Conservation (phyloP, 805 yeast genomes). For the Pichia nakasei region DNA sequence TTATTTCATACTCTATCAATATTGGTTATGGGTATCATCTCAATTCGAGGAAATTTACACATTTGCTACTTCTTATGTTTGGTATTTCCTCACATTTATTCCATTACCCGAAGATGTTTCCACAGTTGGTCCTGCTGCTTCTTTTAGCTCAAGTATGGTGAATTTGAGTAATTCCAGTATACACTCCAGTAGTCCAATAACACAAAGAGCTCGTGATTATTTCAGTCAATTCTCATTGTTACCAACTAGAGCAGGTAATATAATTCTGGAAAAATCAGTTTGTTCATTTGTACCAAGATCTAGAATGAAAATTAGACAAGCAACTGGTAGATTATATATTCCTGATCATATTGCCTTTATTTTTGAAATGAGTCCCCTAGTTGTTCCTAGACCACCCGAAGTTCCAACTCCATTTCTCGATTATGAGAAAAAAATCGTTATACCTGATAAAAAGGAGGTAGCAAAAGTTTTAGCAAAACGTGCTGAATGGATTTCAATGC, state of each 20-base stretch:
- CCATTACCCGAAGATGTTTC: conserved; percentile 9
- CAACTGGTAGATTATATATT: conserved; percentile 12
- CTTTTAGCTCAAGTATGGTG: background rate
- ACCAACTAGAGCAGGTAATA: conserved; percentile 14
- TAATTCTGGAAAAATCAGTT: conserved; percentile 13
- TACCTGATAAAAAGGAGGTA: conserved; percentile 31
- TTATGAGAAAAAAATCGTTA: conserved; percentile 30
- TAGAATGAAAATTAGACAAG: conserved; percentile 9
- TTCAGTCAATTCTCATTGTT: background rate
- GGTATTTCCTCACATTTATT: conserved; percentile 14
- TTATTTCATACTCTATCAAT: conserved; percentile 7
- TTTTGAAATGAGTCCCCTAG: conserved; percentile 23
- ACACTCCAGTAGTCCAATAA: background rate
- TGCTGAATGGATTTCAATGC: conserved; percentile 32
- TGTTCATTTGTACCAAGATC: conserved; percentile 17
- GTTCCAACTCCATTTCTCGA: conserved; percentile 36
- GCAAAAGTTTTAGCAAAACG: conserved; percentile 25
- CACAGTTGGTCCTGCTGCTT: conserved; percentile 1
- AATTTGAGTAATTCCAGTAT: background rate
- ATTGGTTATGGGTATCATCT: background rate
- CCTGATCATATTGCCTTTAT: conserved; percentile 29
- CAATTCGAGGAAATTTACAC: background rate
- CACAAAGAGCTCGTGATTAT: background rate
- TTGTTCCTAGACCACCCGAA: conserved; percentile 32
- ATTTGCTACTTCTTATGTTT: conserved; percentile 6